Percentiles rank a stretch among this genome's conserved stretches.
These are phyloP conservation scores for Leccinum disarticulatum DNA, from an alignment of 768 basidiomycete species.

Conservation along the genomic window DNA sequence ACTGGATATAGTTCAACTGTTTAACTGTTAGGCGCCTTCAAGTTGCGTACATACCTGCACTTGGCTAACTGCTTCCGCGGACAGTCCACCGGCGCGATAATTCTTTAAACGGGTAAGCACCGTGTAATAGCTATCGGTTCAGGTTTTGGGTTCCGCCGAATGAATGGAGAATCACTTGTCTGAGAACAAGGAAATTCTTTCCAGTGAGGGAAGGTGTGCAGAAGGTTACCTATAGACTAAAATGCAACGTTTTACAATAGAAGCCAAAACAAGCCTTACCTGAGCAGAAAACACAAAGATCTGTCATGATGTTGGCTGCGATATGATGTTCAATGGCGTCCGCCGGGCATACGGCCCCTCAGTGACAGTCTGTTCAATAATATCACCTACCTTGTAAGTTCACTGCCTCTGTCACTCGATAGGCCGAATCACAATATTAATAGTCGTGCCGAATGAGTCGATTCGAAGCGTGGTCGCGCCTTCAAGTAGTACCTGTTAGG, in stretches of 20 bases:
- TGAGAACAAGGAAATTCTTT: background rate
- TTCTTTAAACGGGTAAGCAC: background rate
- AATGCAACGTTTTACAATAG: no score
- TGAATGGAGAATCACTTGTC: background rate
- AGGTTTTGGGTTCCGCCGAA: background rate
- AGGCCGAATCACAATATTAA: no score
- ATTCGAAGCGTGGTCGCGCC: background rate
- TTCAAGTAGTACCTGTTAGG: background rate
- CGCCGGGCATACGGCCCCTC: background rate
- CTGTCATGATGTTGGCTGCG: no score
- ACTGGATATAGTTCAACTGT: background rate
- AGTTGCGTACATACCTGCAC: background rate
- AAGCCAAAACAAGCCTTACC: no score
- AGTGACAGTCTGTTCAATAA: background rate
- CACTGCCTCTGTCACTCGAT: no score
- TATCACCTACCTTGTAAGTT: background rate
- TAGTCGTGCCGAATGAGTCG: background rate
- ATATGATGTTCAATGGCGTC: background rate
- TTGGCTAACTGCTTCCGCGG: background rate
- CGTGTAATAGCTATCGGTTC: background rate
- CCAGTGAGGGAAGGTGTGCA: background rate
- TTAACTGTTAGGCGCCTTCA: no score
- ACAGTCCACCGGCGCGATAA: background rate
- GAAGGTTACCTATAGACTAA: no score
- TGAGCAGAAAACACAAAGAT: background rate